Conservation (phyloP, 768 basidiomycete species). For the Daedalea quercina region DNA sequence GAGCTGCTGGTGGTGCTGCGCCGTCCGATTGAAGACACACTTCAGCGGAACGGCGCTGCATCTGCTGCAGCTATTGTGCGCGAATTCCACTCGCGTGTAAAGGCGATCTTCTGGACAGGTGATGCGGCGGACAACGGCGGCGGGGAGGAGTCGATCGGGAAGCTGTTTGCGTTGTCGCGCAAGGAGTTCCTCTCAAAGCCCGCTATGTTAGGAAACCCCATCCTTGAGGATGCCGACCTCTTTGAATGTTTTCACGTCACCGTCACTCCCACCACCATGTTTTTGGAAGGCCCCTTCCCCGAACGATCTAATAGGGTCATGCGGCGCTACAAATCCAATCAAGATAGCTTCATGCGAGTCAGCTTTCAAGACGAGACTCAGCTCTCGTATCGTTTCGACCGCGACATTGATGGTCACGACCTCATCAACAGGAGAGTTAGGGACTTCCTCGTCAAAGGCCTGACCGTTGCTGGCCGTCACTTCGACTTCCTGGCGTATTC, state of each 20-base stretch:
- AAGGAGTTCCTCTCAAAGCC: conserved; percentile 10
- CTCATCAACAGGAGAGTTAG: conserved; percentile 48
- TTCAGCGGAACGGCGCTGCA: conserved; percentile 22
- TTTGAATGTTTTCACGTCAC: conserved; percentile 41
- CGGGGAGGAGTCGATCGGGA: conserved; percentile 3
- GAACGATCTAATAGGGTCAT: conserved; percentile 61
- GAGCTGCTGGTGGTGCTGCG: conserved; percentile 41
- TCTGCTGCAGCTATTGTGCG: conserved; percentile 37
- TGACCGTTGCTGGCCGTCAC: conserved; percentile 45
- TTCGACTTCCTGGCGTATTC: conserved; percentile 70
- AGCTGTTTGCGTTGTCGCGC: conserved; percentile 21
- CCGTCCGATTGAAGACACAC: conserved; percentile 25
- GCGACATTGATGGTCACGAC: conserved; percentile 43
- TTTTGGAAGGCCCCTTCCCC: conserved; percentile 45
- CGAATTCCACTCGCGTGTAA: conserved; percentile 26
- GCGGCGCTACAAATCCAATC: conserved; percentile 39
- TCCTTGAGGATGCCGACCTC: conserved; percentile 19
- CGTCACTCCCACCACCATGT: conserved; percentile 50
- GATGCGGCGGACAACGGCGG: conserved; percentile 6
- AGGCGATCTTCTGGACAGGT: conserved; percentile 15
- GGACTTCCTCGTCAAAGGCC: conserved; percentile 33
- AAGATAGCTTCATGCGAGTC: conserved; percentile 56
- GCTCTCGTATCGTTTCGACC: conserved; percentile 46
- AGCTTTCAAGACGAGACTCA: conserved; percentile 54
- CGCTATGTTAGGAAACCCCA: background rate